A percentile compares a stretch with the other conserved stretches of the same genome.
These are phyloP conservation scores for Candida chauliodis DNA, from an alignment of 805 yeast genomes.

Conservation along the genomic window DNA sequence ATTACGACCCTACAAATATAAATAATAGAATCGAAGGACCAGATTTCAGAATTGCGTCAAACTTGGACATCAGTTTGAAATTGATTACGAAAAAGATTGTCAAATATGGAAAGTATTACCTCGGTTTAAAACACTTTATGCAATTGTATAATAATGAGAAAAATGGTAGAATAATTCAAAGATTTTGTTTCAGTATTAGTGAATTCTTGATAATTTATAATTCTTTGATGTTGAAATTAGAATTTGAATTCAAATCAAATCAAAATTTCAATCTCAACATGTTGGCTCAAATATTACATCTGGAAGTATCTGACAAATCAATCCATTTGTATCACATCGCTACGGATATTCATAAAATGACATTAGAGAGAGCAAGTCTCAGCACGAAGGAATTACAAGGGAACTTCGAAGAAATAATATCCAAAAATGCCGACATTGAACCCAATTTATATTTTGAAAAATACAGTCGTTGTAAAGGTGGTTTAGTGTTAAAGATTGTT, in stretches of 20 bases:
- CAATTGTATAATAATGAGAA: slow-evolving; percentile 51
- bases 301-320: slow-evolving; percentile 30
- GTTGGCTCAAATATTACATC: slow-evolving; percentile 41
- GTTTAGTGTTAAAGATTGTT: slow-evolving; percentile 60
- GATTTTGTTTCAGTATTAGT: slow-evolving; percentile 59
- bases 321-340: slow-evolving; percentile 57
- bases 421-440: slow-evolving; percentile 3
- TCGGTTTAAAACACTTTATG: slow-evolving; percentile 55
- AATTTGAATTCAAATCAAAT: slow-evolving; percentile 48
- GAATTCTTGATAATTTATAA: slow-evolving; percentile 25
- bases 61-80: slow-evolving; percentile 69
- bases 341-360: slow-evolving; percentile 47
- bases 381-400: slow-evolving; percentile 14
- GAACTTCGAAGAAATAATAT: slow-evolving; percentile 40
- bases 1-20: slow-evolving; percentile 45
- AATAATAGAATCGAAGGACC: slow-evolving; percentile 59
- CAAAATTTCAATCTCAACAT: slow-evolving; percentile 54
- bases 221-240: slow-evolving; percentile 40
- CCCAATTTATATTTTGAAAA: slow-evolving; percentile 20
- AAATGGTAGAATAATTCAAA: slow-evolving; percentile 73
- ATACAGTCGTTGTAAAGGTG: slow-evolving; percentile 70
- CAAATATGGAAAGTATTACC: slow-evolving; percentile 59
- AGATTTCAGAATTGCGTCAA: slow-evolving; percentile 67
- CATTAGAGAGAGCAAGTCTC: slow-evolving; percentile 29
- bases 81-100: slow-evolving; percentile 62